These are phyloP conservation scores for Pichia sp. DNA, from an alignment of 1,139 yeast species.

Conservation along the genomic window DNA sequence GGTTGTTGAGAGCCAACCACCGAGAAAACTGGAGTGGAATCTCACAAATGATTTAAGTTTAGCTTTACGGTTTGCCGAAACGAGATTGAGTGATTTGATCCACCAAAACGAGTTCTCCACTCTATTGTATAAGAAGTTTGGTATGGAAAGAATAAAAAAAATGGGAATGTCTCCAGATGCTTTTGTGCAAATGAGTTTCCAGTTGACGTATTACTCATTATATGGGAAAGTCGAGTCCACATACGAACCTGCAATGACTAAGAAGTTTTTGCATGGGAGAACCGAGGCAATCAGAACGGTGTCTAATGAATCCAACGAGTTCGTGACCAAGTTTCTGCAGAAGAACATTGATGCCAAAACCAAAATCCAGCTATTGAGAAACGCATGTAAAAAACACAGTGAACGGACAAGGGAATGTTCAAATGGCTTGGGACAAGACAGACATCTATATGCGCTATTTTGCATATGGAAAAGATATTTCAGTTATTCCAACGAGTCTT, in stretches of 20 bases:
- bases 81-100: constrained; percentile 77
- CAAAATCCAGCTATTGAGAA: constrained; percentile 51
- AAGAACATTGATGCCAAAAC: constrained; percentile 48
- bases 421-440: constrained; percentile 78
- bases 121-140: constrained; percentile 68
- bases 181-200: constrained; percentile 89
- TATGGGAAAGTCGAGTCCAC: constrained; percentile 92
- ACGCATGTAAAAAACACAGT: constrained; percentile 67
- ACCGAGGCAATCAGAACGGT: constrained; percentile 90
- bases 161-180: constrained; percentile 94
- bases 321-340: constrained; percentile 81
- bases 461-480: constrained; percentile 82
- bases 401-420: constrained; percentile 62
- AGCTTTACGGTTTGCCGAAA: constrained; percentile 85
- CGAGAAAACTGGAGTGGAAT: constrained; percentile 86
- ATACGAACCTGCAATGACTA: constrained; percentile 96
- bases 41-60: constrained; percentile 69
- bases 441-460: constrained; percentile 81
- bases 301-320: constrained; percentile 68
- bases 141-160: constrained; percentile 69
- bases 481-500: constrained; percentile 26
- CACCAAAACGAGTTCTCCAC: constrained; percentile 85
- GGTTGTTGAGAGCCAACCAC: constrained; percentile 24
- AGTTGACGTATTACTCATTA: constrained; percentile 83
- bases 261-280: constrained; percentile 77